Evolutionary conservation across 108 stramenopile species (phyloP).

Genomic region (Skeletonema costatum): DNA sequence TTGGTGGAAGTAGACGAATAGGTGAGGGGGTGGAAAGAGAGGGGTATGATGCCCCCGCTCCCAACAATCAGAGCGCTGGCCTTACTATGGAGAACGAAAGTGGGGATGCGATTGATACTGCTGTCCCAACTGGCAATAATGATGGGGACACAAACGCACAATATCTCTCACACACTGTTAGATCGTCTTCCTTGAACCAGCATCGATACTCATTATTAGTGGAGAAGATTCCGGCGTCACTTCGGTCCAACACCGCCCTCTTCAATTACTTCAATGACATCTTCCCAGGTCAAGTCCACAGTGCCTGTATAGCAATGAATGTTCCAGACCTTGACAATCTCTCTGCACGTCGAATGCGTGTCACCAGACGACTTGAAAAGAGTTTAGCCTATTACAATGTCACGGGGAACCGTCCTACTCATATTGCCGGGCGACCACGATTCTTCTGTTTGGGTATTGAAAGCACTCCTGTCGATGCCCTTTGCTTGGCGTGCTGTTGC

Average conservation of each 20-base stretch:
- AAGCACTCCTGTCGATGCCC: constrained; percentile 54
- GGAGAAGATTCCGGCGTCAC: constrained; percentile 81
- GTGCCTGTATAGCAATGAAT: constrained; percentile 76
- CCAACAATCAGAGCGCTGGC: neutral
- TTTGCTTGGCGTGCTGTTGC: constrained; percentile 32
- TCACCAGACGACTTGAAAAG: constrained; percentile 79
- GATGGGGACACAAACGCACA: neutral
- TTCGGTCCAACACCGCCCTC: constrained; percentile 80
- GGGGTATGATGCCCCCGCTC: constrained; percentile 33
- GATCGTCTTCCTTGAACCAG: constrained; percentile 32
- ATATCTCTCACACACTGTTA: constrained; percentile 7
- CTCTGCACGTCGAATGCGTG: constrained; percentile 57
- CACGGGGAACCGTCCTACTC: constrained; percentile 73
- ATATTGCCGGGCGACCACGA: constrained; percentile 78
- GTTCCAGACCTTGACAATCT: constrained; percentile 80
- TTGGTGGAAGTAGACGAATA: neutral
- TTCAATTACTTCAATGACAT: constrained; percentile 87
- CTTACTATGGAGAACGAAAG: no score
- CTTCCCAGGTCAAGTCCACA: constrained; percentile 84
- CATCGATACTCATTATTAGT: constrained; percentile 82
- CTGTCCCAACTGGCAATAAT: neutral
- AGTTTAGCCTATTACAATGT: constrained; percentile 79
- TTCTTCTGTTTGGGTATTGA: constrained; percentile 73
- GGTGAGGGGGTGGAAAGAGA: constrained; percentile 3
- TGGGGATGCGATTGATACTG: neutral